Evolutionary conservation across 73 alveolate species (phyloP).

Genomic region (Tetrahymena thermophila): DNA sequence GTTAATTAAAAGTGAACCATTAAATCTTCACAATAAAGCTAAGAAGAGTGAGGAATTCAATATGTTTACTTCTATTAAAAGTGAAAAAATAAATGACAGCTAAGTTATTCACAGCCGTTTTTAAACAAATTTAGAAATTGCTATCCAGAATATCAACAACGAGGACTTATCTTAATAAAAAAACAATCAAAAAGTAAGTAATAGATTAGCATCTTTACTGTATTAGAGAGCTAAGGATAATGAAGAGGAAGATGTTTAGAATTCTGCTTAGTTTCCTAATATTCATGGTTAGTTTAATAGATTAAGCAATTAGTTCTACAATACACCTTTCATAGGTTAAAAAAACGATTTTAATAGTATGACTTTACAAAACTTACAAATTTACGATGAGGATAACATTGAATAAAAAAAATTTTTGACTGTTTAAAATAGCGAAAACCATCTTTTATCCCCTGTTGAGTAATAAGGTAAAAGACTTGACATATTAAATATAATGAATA

Average conservation of each 20-base stretch:
- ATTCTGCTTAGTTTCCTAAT: neutral
- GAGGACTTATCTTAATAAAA: neutral
- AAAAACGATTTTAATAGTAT: neutral
- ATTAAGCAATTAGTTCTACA: neutral
- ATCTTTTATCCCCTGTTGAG: neutral
- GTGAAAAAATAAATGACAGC: neutral
- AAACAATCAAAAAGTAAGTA: neutral
- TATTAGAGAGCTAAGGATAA: neutral
- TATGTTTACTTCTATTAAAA: neutral
- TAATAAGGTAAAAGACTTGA: neutral
- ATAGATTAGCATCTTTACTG: neutral
- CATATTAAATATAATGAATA: too few species aligned
- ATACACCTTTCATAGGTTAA: neutral
- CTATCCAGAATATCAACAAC: neutral
- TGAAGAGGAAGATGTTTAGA: neutral
- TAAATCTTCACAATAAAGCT: neutral
- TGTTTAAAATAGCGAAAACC: neutral
- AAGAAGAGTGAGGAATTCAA: neutral
- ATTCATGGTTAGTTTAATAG: neutral
- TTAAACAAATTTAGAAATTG: neutral
- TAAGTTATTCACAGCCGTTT: neutral
- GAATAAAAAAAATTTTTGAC: neutral
- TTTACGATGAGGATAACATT: neutral
- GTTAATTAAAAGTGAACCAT: neutral
- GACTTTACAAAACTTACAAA: neutral